phyloP scores from a whole-genome alignment of 2,329 filamentous ascomycete species.

The Trichoderma pleuroti region DNA sequence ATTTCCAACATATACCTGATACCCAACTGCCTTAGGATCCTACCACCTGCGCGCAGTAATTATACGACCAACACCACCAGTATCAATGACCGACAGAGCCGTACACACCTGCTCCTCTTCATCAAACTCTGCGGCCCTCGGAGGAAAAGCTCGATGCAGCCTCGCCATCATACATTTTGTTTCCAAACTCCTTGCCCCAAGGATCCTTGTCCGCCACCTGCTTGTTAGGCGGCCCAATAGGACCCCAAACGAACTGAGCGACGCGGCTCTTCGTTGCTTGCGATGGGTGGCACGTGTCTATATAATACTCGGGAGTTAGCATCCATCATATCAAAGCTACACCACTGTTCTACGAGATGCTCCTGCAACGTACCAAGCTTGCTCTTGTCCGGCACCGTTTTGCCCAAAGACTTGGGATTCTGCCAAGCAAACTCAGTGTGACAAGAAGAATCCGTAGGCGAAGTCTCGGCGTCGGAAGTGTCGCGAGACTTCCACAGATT shows the following conservation, averaged over 20 bases:
- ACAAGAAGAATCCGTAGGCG: not conserved
- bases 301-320: not conserved
- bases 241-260: constrained; percentile 29
- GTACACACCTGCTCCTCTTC: not conserved
- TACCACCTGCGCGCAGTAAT: not conserved
- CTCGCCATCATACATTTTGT: not conserved
- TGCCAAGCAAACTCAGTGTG: not conserved
- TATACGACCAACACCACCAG: not conserved
- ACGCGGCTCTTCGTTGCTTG: not conserved
- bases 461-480: not conserved
- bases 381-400: not conserved
- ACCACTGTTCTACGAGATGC: too few relatives aligned
- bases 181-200: not conserved
- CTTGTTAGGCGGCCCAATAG: constrained; percentile 31
- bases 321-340: not conserved
- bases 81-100: not conserved
- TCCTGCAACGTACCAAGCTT: not conserved
- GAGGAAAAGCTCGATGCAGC: not conserved
- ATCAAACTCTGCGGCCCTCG: not conserved
- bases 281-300: constrained; percentile 9
- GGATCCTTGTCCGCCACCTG: constrained; percentile 25
- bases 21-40: not conserved
- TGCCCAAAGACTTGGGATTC: not conserved
- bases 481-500: constrained; percentile 21
- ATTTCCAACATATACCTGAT: not conserved